These are phyloP conservation scores for Rosa hybrid DNA, from an alignment of 331 rosid genomes.

Conservation along the genomic window DNA sequence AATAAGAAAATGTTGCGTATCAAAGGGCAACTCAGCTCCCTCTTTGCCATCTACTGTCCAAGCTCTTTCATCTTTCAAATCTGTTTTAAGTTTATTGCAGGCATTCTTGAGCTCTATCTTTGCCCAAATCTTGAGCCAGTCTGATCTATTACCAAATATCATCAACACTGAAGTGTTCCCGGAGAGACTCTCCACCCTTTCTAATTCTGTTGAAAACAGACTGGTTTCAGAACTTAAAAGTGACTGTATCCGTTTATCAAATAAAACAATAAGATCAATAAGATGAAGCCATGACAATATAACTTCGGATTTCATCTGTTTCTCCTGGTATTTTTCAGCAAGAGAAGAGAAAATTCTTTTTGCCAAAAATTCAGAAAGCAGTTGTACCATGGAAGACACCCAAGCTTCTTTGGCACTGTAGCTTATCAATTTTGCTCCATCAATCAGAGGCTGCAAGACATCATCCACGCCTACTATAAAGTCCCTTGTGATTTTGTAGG, in stretches of 20 bases:
- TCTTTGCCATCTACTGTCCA: constrained; percentile 44
- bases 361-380: constrained; percentile 61
- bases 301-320: constrained; percentile 47
- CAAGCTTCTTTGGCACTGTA: constrained; percentile 84
- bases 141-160: constrained; percentile 57
- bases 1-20: constrained; percentile 33
- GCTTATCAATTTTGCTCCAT: constrained; percentile 59
- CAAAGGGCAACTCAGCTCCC: constrained; percentile 30
- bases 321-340: constrained; percentile 51
- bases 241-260: constrained; percentile 62
- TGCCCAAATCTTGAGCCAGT: constrained; percentile 83
- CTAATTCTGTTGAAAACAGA: constrained; percentile 46
- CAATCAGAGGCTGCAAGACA: constrained; percentile 80
- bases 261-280: constrained; percentile 51
- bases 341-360: constrained; percentile 51
- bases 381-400: constrained; percentile 67
- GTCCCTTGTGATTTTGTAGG: constrained; percentile 53
- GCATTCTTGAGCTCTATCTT: constrained; percentile 74
- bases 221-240: constrained; percentile 50
- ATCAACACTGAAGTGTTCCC: constrained; percentile 51
- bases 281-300: constrained; percentile 68
- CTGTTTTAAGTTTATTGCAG: constrained; percentile 55
- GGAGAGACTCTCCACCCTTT: constrained; percentile 47
- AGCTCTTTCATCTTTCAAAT: constrained; percentile 53
- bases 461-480: constrained; percentile 70